Base-by-base conservation (phyloP, 352 stramenopile genomes). In the Globisporangium sylvaticum region DNA sequence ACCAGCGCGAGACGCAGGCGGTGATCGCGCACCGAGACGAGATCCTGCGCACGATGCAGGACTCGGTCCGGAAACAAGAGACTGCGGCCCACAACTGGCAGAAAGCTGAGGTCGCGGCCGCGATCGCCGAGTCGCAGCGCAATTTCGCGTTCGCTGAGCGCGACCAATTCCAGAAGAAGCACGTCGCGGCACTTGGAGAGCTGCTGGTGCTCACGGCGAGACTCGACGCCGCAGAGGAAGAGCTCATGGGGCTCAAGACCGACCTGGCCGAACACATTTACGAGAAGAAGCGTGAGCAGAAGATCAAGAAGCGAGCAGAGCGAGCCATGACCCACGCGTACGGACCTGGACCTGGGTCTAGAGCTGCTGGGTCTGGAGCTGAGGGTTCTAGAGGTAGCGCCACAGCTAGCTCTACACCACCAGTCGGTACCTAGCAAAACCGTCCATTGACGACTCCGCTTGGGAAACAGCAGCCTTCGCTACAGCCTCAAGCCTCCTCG, bases 261-360 rank as follows among this genome's bases (percentile, higher is more conserved):
- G 81, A 89, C 44, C 62, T 90, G 27, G 80, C 75, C 6, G 84
- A 92, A 56, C 75, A 88, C 50, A 87, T 90, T 61, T 89, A 87
- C 64, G 81, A 88, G 15, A 87, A 81, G 66, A 79, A 76, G 24
- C 69, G 77, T 6, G 77, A 83, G n/a, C 69, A 84, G 18, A 74
- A 77, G 24, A 71, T 60, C 25, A 60, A 86, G 31, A 78, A 81
- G 55, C 71, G 79, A 42, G 78, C 74, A 9, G 65, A 62, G 8
- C 57, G 65, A 12, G 65, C 70, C 0, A 9, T 79, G 14, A 67
- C 67, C 29, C 55, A 65, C 29, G 34, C 39, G 9, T 46, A 52
- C 22, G 46, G 46, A 20, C 15, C 39, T 48, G 34, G 3, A 37
- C 31, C 31, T 22, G 32, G 44, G 20, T 10, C 3, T 5, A 10